phyloP scores from a whole-genome alignment of 768 basidiomycete genomes.

The Lactarius trivialis region DNA sequence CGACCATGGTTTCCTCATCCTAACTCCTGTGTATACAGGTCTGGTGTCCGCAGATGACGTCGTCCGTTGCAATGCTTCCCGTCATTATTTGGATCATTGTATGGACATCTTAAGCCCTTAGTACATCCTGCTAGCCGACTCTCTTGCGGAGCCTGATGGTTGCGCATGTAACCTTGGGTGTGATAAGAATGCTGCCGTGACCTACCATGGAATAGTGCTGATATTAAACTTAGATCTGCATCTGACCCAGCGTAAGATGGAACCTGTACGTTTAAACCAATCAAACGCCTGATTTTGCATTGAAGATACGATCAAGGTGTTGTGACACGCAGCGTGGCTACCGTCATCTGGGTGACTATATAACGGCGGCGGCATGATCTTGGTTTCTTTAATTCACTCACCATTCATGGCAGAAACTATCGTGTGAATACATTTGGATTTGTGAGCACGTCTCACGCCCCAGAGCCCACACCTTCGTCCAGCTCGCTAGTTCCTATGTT shows the following conservation, averaged over 20 bases:
- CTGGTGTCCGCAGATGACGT: slow-evolving; percentile 29
- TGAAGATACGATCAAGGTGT: slow-evolving; percentile 32
- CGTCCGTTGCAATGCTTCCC: slow-evolving; percentile 26
- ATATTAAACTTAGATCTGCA: slow-evolving; percentile 33
- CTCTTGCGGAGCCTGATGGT: slow-evolving; percentile 35
- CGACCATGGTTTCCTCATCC: not conserved
- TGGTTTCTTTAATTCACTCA: not conserved
- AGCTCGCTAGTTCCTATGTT: slow-evolving; percentile 42
- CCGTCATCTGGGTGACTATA: slow-evolving; percentile 54
- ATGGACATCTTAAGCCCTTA: slow-evolving; percentile 8
- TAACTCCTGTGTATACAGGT: slow-evolving; percentile 22
- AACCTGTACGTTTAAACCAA: slow-evolving; percentile 33
- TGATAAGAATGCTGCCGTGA: slow-evolving; percentile 31
- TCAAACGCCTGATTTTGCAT: not conserved
- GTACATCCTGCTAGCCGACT: not conserved
- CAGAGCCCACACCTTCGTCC: not conserved
- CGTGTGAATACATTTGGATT: slow-evolving; percentile 52
- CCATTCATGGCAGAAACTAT: slow-evolving; percentile 38
- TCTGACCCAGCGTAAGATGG: slow-evolving; percentile 40
- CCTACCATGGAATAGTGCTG: slow-evolving; percentile 26
- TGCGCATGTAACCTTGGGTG: slow-evolving; percentile 44
- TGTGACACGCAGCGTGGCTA: slow-evolving; percentile 41
- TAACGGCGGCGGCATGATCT: slow-evolving; percentile 22
- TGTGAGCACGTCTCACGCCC: slow-evolving; percentile 25
- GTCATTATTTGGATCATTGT: slow-evolving; percentile 34